A percentile compares a stretch with the other conserved stretches of the same genome.
These are phyloP conservation scores for Metarhizium robertsii DNA, from an alignment of 2,329 filamentous ascomycete genomes.

Conservation along the genomic window DNA sequence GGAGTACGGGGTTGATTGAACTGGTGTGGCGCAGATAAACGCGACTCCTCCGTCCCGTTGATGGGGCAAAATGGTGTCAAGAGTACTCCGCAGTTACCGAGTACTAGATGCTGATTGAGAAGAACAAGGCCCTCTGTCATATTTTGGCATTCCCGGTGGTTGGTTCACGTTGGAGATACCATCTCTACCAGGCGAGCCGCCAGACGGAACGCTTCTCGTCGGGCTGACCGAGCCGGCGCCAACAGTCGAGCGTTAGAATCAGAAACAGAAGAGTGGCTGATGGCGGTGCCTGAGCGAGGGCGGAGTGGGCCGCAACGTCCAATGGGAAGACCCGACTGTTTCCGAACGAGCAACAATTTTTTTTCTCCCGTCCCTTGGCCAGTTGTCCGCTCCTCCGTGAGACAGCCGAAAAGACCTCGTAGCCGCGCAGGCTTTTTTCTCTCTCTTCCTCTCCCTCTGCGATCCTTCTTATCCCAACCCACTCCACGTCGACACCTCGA, in stretches of 20 bases:
- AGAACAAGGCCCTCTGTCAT: too few species aligned
- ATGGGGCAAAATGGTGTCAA: too few species aligned
- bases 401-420: slow-evolving; percentile 2
- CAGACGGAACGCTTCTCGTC: not conserved
- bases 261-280: not conserved
- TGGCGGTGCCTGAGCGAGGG: not conserved
- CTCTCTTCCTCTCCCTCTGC: not conserved
- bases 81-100: too few species aligned
- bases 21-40: not conserved
- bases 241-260: not conserved
- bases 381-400: not conserved
- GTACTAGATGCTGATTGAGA: too few species aligned
- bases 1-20: not conserved
- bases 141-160: too few species aligned
- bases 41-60: too few species aligned
- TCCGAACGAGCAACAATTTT: slow-evolving; percentile 3
- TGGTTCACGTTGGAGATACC: too few species aligned
- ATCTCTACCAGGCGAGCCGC: too few species aligned
- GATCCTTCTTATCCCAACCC: not conserved
- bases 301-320: slow-evolving; percentile 2
- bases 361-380: not conserved
- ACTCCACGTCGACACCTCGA: slow-evolving; percentile 2
- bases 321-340: slow-evolving; percentile 7
- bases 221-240: not conserved
- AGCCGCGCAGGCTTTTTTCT: slow-evolving; percentile 1